These are phyloP conservation scores for Nemania sp. DNA, from an alignment of 2,329 filamentous ascomycete species.

Conservation along the genomic window DNA sequence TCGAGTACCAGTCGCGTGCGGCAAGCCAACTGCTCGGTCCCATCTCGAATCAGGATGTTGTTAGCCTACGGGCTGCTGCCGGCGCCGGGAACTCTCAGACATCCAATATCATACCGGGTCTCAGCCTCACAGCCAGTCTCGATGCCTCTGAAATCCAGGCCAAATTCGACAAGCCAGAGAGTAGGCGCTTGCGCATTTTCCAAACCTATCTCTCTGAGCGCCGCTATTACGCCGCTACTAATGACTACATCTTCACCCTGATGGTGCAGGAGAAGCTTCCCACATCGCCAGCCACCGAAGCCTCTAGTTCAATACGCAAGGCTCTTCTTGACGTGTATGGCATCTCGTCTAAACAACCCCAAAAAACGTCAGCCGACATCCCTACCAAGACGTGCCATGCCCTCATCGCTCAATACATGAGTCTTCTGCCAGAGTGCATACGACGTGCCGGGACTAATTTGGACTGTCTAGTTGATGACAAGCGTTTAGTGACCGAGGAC, in stretches of 20 bases:
- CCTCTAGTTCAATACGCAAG: conserved; percentile 48
- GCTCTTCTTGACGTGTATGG: conserved; percentile 51
- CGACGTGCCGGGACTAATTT: conserved; percentile 62
- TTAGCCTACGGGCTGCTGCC: conserved; percentile 80
- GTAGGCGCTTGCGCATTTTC: conserved; percentile 75
- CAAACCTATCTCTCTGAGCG: conserved; percentile 78
- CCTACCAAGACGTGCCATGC: conserved; percentile 56
- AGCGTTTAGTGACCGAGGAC: conserved; percentile 50
- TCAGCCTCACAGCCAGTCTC: conserved; percentile 59
- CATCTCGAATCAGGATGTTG: conserved; percentile 81
- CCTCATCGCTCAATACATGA: conserved; percentile 62
- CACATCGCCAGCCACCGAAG: conserved; percentile 42
- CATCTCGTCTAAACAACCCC: conserved; percentile 49
- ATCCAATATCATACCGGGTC: conserved; percentile 66
- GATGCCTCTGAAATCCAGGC: conserved; percentile 68
- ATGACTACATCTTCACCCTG: conserved; percentile 67
- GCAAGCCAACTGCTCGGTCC: conserved; percentile 76
- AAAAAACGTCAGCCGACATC: conserved; percentile 45
- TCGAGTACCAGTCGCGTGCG: conserved; percentile 88
- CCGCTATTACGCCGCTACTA: conserved; percentile 73
- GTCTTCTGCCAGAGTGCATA: conserved; percentile 62
- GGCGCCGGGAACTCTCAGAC: conserved; percentile 71
- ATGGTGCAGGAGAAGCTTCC: conserved; percentile 56
- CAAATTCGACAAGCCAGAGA: conserved; percentile 72
- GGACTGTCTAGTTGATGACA: conserved; percentile 63